Percentiles rank a stretch among this genome's conserved stretches.
Evolutionary conservation across 495 filamentous ascomycete species (phyloP).

Genomic region (Penicillium goetzii): DNA sequence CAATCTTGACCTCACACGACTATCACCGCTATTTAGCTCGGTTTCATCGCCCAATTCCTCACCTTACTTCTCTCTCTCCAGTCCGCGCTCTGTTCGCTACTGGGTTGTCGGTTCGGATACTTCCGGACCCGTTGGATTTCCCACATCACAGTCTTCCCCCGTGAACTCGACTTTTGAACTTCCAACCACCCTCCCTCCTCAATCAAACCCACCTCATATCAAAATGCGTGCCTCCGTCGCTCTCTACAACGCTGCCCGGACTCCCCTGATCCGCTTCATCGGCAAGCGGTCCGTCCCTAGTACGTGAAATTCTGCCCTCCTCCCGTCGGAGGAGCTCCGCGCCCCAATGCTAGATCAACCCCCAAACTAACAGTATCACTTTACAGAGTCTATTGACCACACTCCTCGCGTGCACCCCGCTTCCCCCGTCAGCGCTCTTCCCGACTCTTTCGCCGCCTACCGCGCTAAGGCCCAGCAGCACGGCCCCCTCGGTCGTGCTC

Average conservation of each 20-base stretch:
- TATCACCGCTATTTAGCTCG: background rate
- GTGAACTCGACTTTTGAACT: slow-evolving; percentile 28
- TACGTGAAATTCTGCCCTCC: slow-evolving; percentile 50
- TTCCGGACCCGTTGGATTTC: slow-evolving; percentile 39
- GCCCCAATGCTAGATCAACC: background rate
- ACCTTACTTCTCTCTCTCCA: slow-evolving; percentile 9
- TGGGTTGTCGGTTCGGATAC: slow-evolving; percentile 42
- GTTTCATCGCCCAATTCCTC: slow-evolving; percentile 21
- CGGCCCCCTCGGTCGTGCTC: slow-evolving; percentile 68
- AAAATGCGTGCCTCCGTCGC: slow-evolving; percentile 69
- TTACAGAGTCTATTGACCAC: slow-evolving; percentile 71
- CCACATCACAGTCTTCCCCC: slow-evolving; percentile 23
- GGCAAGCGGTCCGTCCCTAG: slow-evolving; percentile 83
- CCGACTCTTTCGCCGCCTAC: slow-evolving; percentile 86
- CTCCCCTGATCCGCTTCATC: slow-evolving; percentile 87
- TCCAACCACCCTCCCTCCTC: slow-evolving; percentile 15
- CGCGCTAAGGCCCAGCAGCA: slow-evolving; percentile 91
- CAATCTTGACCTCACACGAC: background rate
- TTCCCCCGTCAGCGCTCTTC: slow-evolving; percentile 62
- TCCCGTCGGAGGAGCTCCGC: background rate
- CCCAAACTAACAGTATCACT: slow-evolving; percentile 17
- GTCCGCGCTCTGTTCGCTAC: slow-evolving; percentile 16
- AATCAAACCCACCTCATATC: slow-evolving; percentile 15
- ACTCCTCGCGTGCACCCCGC: slow-evolving; percentile 64
- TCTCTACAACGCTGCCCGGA: slow-evolving; percentile 71